These are phyloP conservation scores for Aspergillus mulundensis DNA, from an alignment of 495 filamentous ascomycete species.

Conservation along the genomic window DNA sequence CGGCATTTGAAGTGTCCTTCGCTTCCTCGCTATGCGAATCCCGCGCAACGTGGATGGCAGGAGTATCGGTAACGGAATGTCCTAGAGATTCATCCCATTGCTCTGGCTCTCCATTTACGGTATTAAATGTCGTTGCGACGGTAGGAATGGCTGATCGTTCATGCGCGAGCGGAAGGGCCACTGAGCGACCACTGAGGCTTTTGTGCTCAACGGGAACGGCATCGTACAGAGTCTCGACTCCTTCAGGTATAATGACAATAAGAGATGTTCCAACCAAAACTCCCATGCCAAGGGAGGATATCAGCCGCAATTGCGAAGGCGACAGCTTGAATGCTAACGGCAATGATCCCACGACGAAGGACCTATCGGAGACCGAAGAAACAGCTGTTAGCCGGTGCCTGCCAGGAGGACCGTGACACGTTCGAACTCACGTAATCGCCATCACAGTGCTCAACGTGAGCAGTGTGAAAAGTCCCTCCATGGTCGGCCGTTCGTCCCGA, in stretches of 20 bases:
- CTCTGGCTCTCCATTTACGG: neutral
- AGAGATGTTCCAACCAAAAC: conserved; percentile 91
- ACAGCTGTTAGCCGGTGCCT: conserved; percentile 20
- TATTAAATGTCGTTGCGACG: conserved; percentile 14
- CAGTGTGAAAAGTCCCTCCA: conserved; percentile 85
- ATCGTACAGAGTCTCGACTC: conserved; percentile 84
- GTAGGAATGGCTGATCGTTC: conserved; percentile 22
- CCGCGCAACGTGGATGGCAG: conserved; percentile 9
- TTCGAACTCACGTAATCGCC: conserved; percentile 75
- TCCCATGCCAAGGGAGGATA: conserved; percentile 90
- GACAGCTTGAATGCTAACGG: conserved; percentile 87
- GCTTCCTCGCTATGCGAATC: conserved; percentile 15
- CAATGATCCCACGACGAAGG: conserved; percentile 89
- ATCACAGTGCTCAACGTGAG: conserved; percentile 84
- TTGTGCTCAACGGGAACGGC: conserved; percentile 39
- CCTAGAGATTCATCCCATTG: conserved; percentile 6
- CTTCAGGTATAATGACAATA: conserved; percentile 96
- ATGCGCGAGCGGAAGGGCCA: conserved; percentile 28
- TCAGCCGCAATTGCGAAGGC: conserved; percentile 80
- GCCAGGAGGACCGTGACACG: neutral
- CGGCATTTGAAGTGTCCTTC: conserved; percentile 31
- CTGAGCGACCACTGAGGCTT: conserved; percentile 28
- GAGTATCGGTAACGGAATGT: neutral
- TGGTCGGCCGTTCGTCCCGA: conserved; percentile 28
- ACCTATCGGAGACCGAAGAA: conserved; percentile 52